Evolutionary conservation across 371 early-diverging fungal species (phyloP).

Genomic region (Rhizopus stolonifer): DNA sequence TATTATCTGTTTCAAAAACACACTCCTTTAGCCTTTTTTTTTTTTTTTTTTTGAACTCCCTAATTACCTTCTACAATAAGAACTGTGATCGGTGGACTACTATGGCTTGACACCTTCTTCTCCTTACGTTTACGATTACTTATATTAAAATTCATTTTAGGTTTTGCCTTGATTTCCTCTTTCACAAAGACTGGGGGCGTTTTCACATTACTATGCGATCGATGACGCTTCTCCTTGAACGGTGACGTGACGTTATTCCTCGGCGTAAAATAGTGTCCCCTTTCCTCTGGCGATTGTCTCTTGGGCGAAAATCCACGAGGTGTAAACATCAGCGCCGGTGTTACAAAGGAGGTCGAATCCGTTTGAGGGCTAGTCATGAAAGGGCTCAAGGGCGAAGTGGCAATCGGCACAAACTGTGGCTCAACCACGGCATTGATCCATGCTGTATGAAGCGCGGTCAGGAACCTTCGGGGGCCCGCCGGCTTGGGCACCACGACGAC

Average conservation of each 20-base stretch:
- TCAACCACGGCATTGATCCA: slow-evolving; percentile 57
- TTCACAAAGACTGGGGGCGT: background rate
- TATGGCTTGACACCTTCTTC: slow-evolving; percentile 34
- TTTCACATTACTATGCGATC: slow-evolving; percentile 9
- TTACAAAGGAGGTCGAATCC: background rate
- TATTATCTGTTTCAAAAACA: slow-evolving; percentile 57
- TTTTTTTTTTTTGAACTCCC: background rate
- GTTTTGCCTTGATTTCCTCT: slow-evolving; percentile 3
- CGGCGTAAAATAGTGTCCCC: slow-evolving; percentile 20
- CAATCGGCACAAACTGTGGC: slow-evolving; percentile 63
- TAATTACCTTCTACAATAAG: slow-evolving; percentile 77
- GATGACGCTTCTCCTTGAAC: slow-evolving; percentile 8
- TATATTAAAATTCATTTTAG: slow-evolving; percentile 29
- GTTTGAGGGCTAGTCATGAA: background rate
- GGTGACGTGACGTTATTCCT: background rate
- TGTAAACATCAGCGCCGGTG: slow-evolving; percentile 4
- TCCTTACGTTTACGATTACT: slow-evolving; percentile 41
- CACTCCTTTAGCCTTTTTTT: slow-evolving; percentile 6
- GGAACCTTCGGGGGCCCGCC: slow-evolving; percentile 65
- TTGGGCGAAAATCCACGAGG: slow-evolving; percentile 21
- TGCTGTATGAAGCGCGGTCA: slow-evolving; percentile 66
- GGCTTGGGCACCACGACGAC: slow-evolving; percentile 69
- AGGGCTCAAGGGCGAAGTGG: slow-evolving; percentile 55
- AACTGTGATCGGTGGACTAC: slow-evolving; percentile 72
- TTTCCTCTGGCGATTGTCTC: slow-evolving; percentile 12